A percentile compares a stretch with the other conserved stretches of the same genome.
phyloP scores from a whole-genome alignment of 2,329 filamentous ascomycete genomes.

The Penicillium sp. region DNA sequence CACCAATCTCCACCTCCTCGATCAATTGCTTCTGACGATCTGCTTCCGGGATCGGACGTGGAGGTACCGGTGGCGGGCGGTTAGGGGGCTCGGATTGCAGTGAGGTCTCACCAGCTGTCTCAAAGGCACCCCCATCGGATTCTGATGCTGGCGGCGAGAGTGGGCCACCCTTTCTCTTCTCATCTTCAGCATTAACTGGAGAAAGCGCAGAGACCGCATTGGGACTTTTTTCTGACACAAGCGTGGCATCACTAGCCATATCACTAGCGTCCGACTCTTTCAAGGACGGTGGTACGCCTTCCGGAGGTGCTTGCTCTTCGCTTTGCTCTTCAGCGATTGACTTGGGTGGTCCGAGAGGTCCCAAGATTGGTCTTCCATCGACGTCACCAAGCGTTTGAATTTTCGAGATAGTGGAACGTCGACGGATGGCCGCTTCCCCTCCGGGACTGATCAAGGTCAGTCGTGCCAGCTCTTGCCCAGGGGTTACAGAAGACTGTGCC shows the following conservation, averaged over 20 bases:
- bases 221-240: conserved; percentile 36
- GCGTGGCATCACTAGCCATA: conserved; percentile 38
- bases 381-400: conserved; percentile 45
- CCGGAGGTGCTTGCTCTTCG: conserved; percentile 3
- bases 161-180: conserved; percentile 39
- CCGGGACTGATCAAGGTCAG: conserved; percentile 69
- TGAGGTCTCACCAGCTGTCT: conserved; percentile 8
- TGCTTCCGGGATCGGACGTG: conserved; percentile 47
- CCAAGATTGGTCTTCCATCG: conserved; percentile 48
- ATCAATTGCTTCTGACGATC: conserved; percentile 42
- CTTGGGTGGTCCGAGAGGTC: conserved; percentile 47
- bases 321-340: conserved; percentile 23
- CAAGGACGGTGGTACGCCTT: conserved; percentile 20
- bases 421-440: conserved; percentile 55
- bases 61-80: conserved; percentile 62
- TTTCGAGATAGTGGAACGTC: conserved; percentile 47
- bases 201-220: conserved; percentile 20
- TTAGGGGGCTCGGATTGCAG: conserved; percentile 40
- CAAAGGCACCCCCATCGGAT: conserved; percentile 1
- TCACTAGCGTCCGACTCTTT: conserved; percentile 34
- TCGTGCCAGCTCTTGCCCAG: conserved; percentile 75
- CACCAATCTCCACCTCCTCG: conserved; percentile 59
- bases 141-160: conserved; percentile 15
- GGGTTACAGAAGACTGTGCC: conserved; percentile 63
- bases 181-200: conserved; percentile 45